A percentile compares a stretch with the other conserved stretches of the same genome.
Conservation (phyloP, 495 filamentous ascomycete genomes). For the Penicillium steckii region DNA sequence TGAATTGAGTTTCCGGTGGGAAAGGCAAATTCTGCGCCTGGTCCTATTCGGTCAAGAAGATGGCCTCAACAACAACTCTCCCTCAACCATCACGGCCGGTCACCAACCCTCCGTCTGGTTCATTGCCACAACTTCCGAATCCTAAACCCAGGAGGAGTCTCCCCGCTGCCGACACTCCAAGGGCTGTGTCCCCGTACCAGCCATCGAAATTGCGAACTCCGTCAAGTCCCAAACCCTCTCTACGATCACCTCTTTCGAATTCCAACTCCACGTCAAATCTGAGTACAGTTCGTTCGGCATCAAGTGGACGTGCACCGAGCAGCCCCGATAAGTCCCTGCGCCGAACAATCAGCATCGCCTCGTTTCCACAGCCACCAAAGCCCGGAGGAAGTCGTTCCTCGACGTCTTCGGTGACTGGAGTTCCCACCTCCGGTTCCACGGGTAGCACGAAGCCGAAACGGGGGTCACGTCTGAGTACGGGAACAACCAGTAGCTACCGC, state of each 20-base stretch:
- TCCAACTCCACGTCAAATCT: slow-evolving; percentile 40
- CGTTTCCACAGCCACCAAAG: slow-evolving; percentile 87
- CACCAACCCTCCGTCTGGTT: slow-evolving; percentile 60
- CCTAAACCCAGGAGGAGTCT: slow-evolving; percentile 69
- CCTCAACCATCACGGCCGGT: slow-evolving; percentile 63
- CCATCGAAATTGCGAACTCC: slow-evolving; percentile 62
- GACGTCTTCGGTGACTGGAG: slow-evolving; percentile 36
- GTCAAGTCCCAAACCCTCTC: slow-evolving; percentile 56
- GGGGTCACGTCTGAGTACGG: slow-evolving; percentile 39
- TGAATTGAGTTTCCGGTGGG: slow-evolving; percentile 4
- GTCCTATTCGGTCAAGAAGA: slow-evolving; percentile 22
- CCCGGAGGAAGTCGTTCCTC: slow-evolving; percentile 49
- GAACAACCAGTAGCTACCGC: slow-evolving; percentile 45
- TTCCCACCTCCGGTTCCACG: slow-evolving; percentile 25
- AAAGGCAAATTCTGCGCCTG: background rate
- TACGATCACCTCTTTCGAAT: slow-evolving; percentile 48
- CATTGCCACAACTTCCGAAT: slow-evolving; percentile 68
- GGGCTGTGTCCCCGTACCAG: slow-evolving; percentile 39
- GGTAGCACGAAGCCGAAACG: slow-evolving; percentile 32
- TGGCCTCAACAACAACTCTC: slow-evolving; percentile 58
- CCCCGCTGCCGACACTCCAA: slow-evolving; percentile 44
- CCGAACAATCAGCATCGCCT: slow-evolving; percentile 84
- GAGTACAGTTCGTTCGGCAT: slow-evolving; percentile 39
- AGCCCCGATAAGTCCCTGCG: slow-evolving; percentile 67
- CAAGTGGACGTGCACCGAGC: slow-evolving; percentile 27